Evolutionary conservation across 495 filamentous ascomycete genomes (phyloP), one percentile per base, ranked within the genome.

Genomic region (Hapsidospora chrysogenum): DNA sequence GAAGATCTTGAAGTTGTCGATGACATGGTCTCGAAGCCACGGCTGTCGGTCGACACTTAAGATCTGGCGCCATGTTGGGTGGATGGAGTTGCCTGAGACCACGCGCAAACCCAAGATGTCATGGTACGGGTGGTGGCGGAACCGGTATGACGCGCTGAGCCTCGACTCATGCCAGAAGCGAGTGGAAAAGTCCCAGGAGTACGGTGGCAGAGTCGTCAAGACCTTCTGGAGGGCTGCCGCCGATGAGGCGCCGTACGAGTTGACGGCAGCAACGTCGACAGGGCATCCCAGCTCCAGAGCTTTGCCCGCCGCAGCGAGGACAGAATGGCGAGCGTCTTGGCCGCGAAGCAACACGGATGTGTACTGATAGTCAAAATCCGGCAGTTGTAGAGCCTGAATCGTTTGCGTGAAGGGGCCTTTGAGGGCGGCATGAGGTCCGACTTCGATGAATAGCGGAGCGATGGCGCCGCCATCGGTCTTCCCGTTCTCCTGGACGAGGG

Each of bases 381-480:
- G 49, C 44, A 5, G 56, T 52, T 28, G 53, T 57, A 22, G 61
- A 5, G 42, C 48, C 41, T 69, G 60, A n/a, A 76, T 40, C 5
- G 65, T 72, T 36, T 78, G 65, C 41, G 64, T 65, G 17, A 77
- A 44, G 2, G 76, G 74, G 0, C 68, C 70, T 32, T 69, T 58
- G 0, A 85, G n/a, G n/a, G n/a, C n/a, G n/a, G n/a, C n/a, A n/a
- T n/a, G n/a, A n/a, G n/a, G n/a, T n/a, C n/a, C n/a, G 55, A 0
- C 76, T 70, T 6, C 61, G 52, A 39, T 82, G 77, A 14, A n/a
- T n/a, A n/a, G n/a, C n/a, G n/a, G n/a, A n/a, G n/a, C n/a, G n/a
- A n/a, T n/a, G n/a, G n/a, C n/a, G n/a, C n/a, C n/a, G n/a, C n/a
- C n/a, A n/a, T n/a, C n/a, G n/a, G n/a, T n/a, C n/a, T n/a, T n/a